Conservation (phyloP, 1,139 yeast genomes). For the Saccharomycopsis crataegensis region DNA sequence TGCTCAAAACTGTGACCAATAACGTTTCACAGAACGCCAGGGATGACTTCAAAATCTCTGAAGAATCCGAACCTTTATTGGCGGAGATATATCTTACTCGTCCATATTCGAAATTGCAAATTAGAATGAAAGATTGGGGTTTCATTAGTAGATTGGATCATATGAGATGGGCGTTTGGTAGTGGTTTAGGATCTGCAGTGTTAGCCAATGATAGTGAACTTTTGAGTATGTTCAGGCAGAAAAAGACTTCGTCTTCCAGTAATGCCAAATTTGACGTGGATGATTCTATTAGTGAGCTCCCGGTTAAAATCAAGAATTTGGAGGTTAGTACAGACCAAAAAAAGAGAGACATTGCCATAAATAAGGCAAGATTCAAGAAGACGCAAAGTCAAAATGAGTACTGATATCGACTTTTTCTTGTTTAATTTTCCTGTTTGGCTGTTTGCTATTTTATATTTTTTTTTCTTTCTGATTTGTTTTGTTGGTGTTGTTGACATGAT, state of each 20-base stretch:
- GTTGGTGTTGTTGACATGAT: not conserved
- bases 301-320: not conserved
- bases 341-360: constrained; percentile 7
- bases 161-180: constrained; percentile 65
- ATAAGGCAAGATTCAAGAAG: constrained; percentile 8
- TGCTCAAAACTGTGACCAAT: constrained; percentile 41
- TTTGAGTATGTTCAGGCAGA: constrained; percentile 25
- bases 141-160: constrained; percentile 54
- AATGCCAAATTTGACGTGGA: not conserved
- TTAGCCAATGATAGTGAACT: constrained; percentile 41
- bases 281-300: not conserved
- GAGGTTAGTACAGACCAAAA: not conserved
- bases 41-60: constrained; percentile 25
- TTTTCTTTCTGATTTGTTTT: not conserved
- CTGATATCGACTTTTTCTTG: too few relatives aligned
- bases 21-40: constrained; percentile 38
- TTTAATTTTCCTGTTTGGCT: too few relatives aligned
- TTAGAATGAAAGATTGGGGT: constrained; percentile 38
- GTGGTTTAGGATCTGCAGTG: constrained; percentile 58
- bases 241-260: not conserved
- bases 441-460: too few relatives aligned
- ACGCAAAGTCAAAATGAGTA: not conserved
- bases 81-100: constrained; percentile 18
- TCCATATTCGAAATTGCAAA: not conserved
- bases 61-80: constrained; percentile 37